Base-by-base conservation (phyloP, 1,139 yeast species). In the Geotrichum phurueaensis region DNA sequence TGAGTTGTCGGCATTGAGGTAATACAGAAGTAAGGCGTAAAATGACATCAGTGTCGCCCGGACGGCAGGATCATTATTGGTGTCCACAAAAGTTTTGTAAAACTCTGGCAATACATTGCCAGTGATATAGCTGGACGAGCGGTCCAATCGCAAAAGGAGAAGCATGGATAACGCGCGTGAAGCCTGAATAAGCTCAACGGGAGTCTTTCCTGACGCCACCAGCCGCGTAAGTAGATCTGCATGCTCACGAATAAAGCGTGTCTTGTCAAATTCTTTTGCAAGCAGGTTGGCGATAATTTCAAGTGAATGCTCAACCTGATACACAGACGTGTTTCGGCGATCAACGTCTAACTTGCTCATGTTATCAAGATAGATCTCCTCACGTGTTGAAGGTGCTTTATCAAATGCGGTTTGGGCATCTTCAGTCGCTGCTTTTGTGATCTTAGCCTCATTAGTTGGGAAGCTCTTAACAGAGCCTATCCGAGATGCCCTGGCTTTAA, bases 1-100 rank as follows among this genome's bases (percentile, higher is more conserved):
- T 20, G 76, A 75, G 45, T 74, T 69, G 18, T 76, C 77, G 43
- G 66, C 65, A 56, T 69, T 65, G 58, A 69, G 61, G 56, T 72
- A 66, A 57, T 66, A 74, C 59, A 70, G 70, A 23, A 75, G 64
- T 51, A 71, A 62, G 7, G 73, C 65, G 61, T 69, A 73, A 20
- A 69, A 67, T 9, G 70, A 65, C 18, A 65, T 63, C 53, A 69
- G 60, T 25, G 70, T 66, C n/a, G 74, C 71, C 3, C 69, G 63
- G 6, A 62, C 57, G 1, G 60, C 63, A 23, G 64, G 6, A 39
- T 39, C 45, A 18, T 39, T 39, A 39, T 64, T 65, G 29, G 64
- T 65, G 27, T 59, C 60, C 15, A 54, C 52, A 48, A 62, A 53
- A 29, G 67, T 57, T 23, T 62, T 63, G 48, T 65, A 61, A 33